Evolutionary conservation across 2,329 filamentous ascomycete genomes (phyloP), one percentile per base, ranked within the genome.

Genomic region (Exophiala sp.): DNA sequence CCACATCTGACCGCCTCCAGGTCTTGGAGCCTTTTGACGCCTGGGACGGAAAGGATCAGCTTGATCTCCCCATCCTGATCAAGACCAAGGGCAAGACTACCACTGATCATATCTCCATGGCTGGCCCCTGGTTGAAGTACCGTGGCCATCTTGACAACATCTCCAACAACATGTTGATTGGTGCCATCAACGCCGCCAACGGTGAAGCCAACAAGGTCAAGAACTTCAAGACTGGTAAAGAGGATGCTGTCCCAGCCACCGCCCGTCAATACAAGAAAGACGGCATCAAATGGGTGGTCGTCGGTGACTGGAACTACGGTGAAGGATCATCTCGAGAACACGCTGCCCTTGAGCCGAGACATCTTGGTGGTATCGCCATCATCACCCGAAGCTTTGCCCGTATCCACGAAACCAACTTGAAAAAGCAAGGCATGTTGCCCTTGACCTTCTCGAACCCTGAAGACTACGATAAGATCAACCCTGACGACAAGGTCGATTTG

Each of bases 351-450:
- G 92, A 99, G 82, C 94, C 94, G 71, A 87, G 94, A 72, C 92
- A 97, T 80, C 86, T 99, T 63, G 94, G 94, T 70, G 94, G 92
- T 75, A 84, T 96, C 68, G 94, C 92, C 69, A 96, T 99, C 80
- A 95, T 99, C 72, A 91, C 88, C 70, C 87, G 90, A 71, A 89
- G 84, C 62, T 99, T 99, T 72, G 94, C 94, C 69, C 94, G 94
- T 88, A 99, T 99, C 71, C 94, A 99, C 83, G 94, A 99, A 83
- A 99, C 94, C 81, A 99, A 99, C 85, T 78, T 99, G 80, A 99
- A 99, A 89, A 99, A 99, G 87, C 94, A 99, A 85, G 94, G 94
- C 78, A 96, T 99, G 92, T 88, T 99, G 78, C 94, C 94, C 68
- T 83, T 99, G 63, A 97, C 91, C 67, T 99, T 99, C 79, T 77